Evolutionary conservation across 208 protist genomes (phyloP), one percentile per base, ranked within the genome.

Genomic region (Wallacemonas collosoma): DNA sequence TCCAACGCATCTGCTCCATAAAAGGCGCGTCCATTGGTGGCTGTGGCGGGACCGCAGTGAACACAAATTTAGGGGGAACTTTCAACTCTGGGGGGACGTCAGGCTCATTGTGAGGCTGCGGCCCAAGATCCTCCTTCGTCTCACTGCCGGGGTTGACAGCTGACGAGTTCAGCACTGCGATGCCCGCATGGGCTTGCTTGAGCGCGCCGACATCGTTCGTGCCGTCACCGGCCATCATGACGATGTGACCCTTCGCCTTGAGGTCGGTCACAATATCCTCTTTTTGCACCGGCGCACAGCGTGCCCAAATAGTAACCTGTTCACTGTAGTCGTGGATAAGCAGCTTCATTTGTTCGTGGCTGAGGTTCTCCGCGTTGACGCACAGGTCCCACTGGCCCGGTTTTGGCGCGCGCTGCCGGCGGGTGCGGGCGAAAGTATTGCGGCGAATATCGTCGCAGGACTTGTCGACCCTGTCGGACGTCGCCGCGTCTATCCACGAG

Each of bases 131-230:
- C 55, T 72, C 64, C n/a, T 71, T 79, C 51, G 65, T 12, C 44
- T 73, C 44, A 57, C 72, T 68, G 35, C 44, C 35, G 40, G 73
- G 60, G 40, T 76, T 68, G 9, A 97, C 88, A 2, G 89, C 82
- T 4, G 91, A 78, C 12, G 93, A 93, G 80, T 97, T 97, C 36
- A 99, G 77, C 56, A 99, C 82, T 6, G 97, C 97, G 61, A 99
- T 89, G 62, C 99, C 99, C 1, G 99, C 98, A 81, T 99, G 93
- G 3, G 98, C 97, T 77, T 99, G 95, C 86, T 99, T 99, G 6
- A 99, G 88, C 35, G 99, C 99, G 39, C 98, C 99, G 12, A 99
- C 99, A 81, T 99, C 96, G 84, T 98, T 98, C n/a, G 93, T 98
- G 71, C 96, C 96, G 80, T 98, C 96, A 57, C 96, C 95, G 14